phyloP scores from a whole-genome alignment of 371 early-diverging fungal genomes.

The Catenaria anguillulae region DNA sequence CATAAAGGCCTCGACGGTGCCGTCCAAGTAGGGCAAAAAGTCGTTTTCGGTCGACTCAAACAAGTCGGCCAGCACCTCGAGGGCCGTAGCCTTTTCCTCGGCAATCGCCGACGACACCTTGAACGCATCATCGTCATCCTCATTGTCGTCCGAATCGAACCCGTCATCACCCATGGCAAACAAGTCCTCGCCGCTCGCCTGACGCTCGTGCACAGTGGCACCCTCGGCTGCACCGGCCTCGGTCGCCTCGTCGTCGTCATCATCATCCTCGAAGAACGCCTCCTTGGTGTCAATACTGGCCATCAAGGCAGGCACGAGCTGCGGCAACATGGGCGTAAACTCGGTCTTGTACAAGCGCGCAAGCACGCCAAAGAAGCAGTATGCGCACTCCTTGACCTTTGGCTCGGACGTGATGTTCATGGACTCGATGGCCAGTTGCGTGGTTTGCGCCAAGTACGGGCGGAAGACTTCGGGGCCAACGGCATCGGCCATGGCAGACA shows the following conservation, averaged over 20 bases:
- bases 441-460: conserved; percentile 52
- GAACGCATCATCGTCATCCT: conserved; percentile 39
- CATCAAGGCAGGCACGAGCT: conserved; percentile 58
- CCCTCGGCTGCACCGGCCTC: conserved; percentile 71
- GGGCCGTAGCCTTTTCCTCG: conserved; percentile 81
- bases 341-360: conserved; percentile 68
- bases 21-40: conserved; percentile 73
- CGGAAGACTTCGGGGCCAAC: conserved; percentile 67
- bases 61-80: conserved; percentile 68
- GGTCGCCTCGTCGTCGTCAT: conserved; percentile 37
- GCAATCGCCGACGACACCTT: conserved; percentile 67
- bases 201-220: conserved; percentile 41
- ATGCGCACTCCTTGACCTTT: conserved; percentile 67
- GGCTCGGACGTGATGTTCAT: conserved; percentile 44
- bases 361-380: conserved; percentile 66
- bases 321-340: conserved; percentile 55
- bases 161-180: conserved; percentile 23
- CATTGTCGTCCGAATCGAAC: conserved; percentile 34
- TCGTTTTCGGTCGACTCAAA: conserved; percentile 56
- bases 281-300: conserved; percentile 55
- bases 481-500: conserved; percentile 70
- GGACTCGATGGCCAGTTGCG: conserved; percentile 63
- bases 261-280: conserved; percentile 26
- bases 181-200: conserved; percentile 27
- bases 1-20: conserved; percentile 43